Evolutionary conservation across 148 eudicot species (phyloP), one percentile per base, ranked within the genome.

Genomic region (Tetragonia tetragonoides): DNA sequence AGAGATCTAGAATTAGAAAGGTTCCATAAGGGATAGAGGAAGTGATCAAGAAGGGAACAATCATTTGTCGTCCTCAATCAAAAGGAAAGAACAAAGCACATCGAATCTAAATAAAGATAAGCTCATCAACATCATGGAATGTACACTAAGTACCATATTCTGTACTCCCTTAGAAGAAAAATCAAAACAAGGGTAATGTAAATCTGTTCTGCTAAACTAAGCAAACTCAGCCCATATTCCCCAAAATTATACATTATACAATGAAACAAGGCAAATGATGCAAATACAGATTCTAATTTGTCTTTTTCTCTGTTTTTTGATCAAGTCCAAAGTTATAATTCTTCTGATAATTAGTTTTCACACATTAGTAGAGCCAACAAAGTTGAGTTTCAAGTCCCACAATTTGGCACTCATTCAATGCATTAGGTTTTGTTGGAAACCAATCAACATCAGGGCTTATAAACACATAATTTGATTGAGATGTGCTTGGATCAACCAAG

Each of bases 51-150:
- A 40, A 42, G 34, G 44, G 10, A 42, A 41, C 12, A 42, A 42
- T n/a, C 72, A 38, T 42, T 28, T 41, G 49, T 44, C 72, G 42
- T 68, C 10, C 47, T 68, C 28, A 67, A 67, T 67, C 21, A 40
- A n/a, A 41, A 40, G 17, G 53, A 42, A 60, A 24, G 54, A 74
- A 74, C 65, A 57, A 49, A 74, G 53, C 67, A 61, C 38, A 21
- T 21, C 9, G 66, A 74, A 74, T 74, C 56, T 12, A 44, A 15
- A 21, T 61, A 64, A 64, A 64, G 15, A 28, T 28, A 28, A 16
- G 12, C 18, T 60, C 15, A 74, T 59, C 8, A 74, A 16, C 56
- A 74, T 60, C 77, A 74, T 59, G 63, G 23, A 44, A 8, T 72
- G 63, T 57, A 49, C 53, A 60, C 28, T 21, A 60, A 60, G 64